These are phyloP conservation scores for Claviceps maximensis DNA, from an alignment of 2,329 filamentous ascomycete genomes.

Conservation along the genomic window DNA sequence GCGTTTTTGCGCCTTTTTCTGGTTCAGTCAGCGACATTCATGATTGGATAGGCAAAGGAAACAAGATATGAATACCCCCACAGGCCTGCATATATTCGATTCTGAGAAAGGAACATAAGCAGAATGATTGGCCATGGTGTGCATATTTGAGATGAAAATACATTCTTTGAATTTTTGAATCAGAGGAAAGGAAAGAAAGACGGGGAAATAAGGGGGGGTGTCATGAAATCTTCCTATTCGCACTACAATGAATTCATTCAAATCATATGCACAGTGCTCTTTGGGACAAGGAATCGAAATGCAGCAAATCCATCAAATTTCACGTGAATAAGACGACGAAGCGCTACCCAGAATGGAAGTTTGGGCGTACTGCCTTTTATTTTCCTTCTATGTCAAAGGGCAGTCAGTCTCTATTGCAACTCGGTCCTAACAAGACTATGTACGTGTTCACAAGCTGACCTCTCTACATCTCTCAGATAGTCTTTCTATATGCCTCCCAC, in stretches of 20 bases:
- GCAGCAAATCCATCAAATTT: too few relatives aligned
- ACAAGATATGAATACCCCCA: not conserved
- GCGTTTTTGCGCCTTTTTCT: not conserved
- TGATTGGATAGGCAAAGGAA: not conserved
- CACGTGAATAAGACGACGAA: too few relatives aligned
- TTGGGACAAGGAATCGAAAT: too few relatives aligned
- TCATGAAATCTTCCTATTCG: too few relatives aligned
- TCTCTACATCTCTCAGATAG: too few relatives aligned
- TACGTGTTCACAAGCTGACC: too few relatives aligned
- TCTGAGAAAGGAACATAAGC: not conserved
- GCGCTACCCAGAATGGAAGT: too few relatives aligned
- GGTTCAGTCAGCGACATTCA: not conserved
- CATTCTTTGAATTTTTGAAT: not conserved
- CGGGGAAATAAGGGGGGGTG: not conserved
- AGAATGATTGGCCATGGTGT: not conserved
- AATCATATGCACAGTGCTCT: not conserved
- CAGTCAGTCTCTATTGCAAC: too few relatives aligned
- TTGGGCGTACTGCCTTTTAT: too few relatives aligned
- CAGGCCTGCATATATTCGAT: not conserved
- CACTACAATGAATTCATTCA: not conserved
- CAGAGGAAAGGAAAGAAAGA: not conserved
- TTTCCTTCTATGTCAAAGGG: too few relatives aligned
- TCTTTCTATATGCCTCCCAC: too few relatives aligned
- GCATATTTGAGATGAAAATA: not conserved
- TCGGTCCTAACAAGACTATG: too few relatives aligned